A percentile compares a stretch with the other conserved stretches of the same genome.
Evolutionary conservation across 805 yeast genomes (phyloP).

Genomic region (Pichia pseudocactophila): DNA sequence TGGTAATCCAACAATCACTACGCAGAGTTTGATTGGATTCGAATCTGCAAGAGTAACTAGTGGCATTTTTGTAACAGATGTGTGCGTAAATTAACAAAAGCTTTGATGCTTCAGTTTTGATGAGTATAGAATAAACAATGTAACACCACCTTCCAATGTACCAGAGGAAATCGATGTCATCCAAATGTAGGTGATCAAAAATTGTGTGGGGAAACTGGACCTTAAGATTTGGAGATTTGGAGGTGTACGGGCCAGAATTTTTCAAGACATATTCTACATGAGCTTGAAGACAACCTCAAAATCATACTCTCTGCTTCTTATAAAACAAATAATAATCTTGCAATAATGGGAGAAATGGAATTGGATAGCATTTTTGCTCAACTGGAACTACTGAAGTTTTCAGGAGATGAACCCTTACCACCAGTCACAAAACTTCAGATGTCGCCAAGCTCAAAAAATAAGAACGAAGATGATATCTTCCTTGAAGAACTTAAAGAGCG

Average conservation of each 20-base stretch:
- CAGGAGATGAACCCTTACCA: neutral
- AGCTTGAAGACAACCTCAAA: too few relatives aligned
- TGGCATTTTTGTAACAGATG: constrained; percentile 31
- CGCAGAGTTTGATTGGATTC: constrained; percentile 72
- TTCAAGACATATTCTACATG: too few relatives aligned
- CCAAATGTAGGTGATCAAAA: neutral
- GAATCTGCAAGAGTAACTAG: constrained; percentile 49
- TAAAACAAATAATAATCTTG: too few relatives aligned
- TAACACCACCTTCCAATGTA: too few relatives aligned
- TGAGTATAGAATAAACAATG: too few relatives aligned
- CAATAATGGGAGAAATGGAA: too few relatives aligned
- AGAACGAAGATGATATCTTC: constrained; percentile 3
- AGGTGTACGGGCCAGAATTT: too few relatives aligned
- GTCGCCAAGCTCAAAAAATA: neutral
- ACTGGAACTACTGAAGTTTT: neutral
- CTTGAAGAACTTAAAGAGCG: constrained; percentile 26
- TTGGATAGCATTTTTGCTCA: too few relatives aligned
- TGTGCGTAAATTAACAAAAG: neutral
- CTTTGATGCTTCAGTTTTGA: too few relatives aligned
- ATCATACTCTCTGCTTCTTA: too few relatives aligned
- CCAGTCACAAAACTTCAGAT: constrained; percentile 7
- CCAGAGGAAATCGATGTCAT: too few relatives aligned
- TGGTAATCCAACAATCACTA: constrained; percentile 81
- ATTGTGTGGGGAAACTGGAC: neutral
- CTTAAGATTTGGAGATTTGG: too few relatives aligned